Base-by-base conservation (phyloP, 495 filamentous ascomycete genomes). In the Cairneyella variabilis region DNA sequence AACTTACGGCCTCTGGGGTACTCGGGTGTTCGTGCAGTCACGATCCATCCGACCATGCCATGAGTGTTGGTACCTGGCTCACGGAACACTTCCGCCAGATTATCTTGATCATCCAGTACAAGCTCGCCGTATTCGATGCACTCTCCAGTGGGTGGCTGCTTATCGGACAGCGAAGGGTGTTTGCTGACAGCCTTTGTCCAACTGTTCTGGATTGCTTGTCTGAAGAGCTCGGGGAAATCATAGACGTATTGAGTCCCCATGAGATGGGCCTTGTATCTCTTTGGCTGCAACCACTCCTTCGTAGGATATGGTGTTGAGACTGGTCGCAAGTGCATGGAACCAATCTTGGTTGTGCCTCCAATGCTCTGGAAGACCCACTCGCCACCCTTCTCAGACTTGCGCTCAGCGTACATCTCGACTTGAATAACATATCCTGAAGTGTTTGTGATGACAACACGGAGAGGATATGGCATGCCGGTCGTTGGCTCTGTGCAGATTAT, bases 211-310 rank as follows among this genome's bases (percentile, higher is more conserved):
- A 96, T 88, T 36, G 93, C 92, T 70, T 97, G 93, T 64, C 93
- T 81, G 87, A 98, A 98, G 27, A 98, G 85, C 76, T 98, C 95
- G 7, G 93, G 93, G 88, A 98, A 98, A 75, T 98, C 93, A 68
- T 98, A 98, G 53, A 96, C 95, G 60, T 96, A 98, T 68, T 98
- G 93, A 16, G 93, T 98, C 60, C 93, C 93, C 91, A 97, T 97
- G 49, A 98, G 67, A 70, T 98, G 93, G 45, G 93, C 93, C 83
- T 95, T 97, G 84, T 97, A 97, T 53, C 93, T 82, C 83, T 97
- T 98, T 56, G 93, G 93, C 74, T 98, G 93, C 57, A 97, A 77
- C 85, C 91, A 96, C 66, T 96, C 95, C 79, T 97, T 98, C 62
- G 92, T 96, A 23, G 91, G 86, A 72, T 98, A 97, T 20, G 93